Conservation (phyloP, 2,329 filamentous ascomycete genomes). For the Magnaporthiopsis incrustans region DNA sequence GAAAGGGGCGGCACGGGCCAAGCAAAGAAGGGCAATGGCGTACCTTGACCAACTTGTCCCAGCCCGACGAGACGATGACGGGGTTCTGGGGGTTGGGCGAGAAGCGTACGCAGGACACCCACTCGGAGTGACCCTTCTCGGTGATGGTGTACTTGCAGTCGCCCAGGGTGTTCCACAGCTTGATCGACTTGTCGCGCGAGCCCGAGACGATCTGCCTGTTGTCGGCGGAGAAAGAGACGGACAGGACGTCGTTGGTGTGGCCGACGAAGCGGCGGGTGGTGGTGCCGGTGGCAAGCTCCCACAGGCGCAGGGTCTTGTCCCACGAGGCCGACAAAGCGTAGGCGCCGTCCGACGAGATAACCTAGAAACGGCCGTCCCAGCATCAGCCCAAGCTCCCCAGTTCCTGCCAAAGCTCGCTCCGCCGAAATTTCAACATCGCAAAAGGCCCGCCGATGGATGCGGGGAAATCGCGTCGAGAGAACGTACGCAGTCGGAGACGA, state of each 20-base stretch:
- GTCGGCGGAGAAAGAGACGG: constrained; percentile 99
- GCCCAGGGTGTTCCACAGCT: constrained; percentile 99
- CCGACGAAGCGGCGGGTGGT: constrained; percentile 98
- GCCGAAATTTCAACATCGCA: background rate
- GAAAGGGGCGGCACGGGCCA: background rate
- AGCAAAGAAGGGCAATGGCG: constrained; percentile 30
- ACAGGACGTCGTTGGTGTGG: constrained; percentile 99
- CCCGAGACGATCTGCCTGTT: constrained; percentile 99
- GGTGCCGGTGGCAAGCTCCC: constrained; percentile 95
- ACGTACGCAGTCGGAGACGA: constrained; percentile 99
- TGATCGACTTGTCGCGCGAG: constrained; percentile 97
- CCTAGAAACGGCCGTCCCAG: constrained; percentile 39
- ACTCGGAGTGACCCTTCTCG: constrained; percentile 99
- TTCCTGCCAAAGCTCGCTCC: background rate
- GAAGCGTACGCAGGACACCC: constrained; percentile 99
- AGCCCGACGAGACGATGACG: constrained; percentile 95
- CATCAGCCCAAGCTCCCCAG: constrained; percentile 25
- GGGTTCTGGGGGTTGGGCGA: constrained; percentile 99
- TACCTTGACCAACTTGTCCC: constrained; percentile 99
- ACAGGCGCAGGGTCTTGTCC: constrained; percentile 99
- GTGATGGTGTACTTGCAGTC: constrained; percentile 99
- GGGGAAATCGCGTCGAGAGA: constrained; percentile 10
- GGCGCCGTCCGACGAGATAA: constrained; percentile 98
- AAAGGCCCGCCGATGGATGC: background rate
- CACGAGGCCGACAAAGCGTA: constrained; percentile 98